Conservation (phyloP, 768 basidiomycete genomes). For the Russula emetica region DNA sequence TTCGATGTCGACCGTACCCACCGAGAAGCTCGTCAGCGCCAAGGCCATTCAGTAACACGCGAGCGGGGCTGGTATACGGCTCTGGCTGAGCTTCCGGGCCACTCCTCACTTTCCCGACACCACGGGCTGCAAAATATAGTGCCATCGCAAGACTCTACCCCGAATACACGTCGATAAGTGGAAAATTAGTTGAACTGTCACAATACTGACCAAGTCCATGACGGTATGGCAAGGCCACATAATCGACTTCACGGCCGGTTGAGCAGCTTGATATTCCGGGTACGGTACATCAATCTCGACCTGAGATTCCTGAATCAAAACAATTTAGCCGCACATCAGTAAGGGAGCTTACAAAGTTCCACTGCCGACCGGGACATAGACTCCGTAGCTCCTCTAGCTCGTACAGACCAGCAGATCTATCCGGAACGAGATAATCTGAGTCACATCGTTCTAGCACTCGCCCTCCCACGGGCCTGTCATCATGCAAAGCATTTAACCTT, state of each 20-base stretch:
- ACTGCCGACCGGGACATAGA: slow-evolving; percentile 72
- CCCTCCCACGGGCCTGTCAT: not conserved
- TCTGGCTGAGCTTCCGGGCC: slow-evolving; percentile 36
- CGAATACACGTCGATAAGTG: not conserved
- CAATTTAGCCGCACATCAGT: slow-evolving; percentile 4
- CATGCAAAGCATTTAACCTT: slow-evolving; percentile 31
- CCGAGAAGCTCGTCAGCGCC: slow-evolving; percentile 95
- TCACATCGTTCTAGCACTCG: slow-evolving; percentile 15
- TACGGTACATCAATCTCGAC: slow-evolving; percentile 85
- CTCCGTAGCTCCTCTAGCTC: slow-evolving; percentile 72
- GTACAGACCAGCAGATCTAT: slow-evolving; percentile 74
- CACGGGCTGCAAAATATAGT: slow-evolving; percentile 88
- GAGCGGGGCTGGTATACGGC: slow-evolving; percentile 68
- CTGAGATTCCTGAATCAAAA: slow-evolving; percentile 36
- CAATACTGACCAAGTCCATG: slow-evolving; percentile 76
- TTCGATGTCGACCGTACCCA: slow-evolving; percentile 87
- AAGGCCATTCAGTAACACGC: slow-evolving; percentile 83
- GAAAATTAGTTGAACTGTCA: not conserved
- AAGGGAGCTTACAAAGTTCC: slow-evolving; percentile 70
- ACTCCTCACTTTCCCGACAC: slow-evolving; percentile 54
- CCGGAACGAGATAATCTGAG: slow-evolving; percentile 73
- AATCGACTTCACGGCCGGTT: slow-evolving; percentile 53
- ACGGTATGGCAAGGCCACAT: slow-evolving; percentile 81
- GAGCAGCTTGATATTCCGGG: slow-evolving; percentile 63
- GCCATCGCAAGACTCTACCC: slow-evolving; percentile 87